Evolutionary conservation across 345 rosid genomes (phyloP), one percentile per base, ranked within the genome.

Genomic region (Boechera retrofracta): DNA sequence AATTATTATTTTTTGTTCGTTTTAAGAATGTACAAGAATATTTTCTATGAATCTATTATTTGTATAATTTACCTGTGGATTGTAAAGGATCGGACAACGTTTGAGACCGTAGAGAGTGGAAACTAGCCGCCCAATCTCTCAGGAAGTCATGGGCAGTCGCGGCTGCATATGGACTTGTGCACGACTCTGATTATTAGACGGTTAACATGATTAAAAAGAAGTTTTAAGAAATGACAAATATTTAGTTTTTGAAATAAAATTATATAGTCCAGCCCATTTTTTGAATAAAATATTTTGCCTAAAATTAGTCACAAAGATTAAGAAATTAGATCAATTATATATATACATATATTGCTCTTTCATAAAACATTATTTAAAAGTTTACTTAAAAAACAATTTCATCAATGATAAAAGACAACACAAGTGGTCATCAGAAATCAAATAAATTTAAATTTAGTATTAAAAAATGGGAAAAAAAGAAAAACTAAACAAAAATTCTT

Each of bases 61-160:
- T 52, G 59, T 55, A 47, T 18, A 48, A 36, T 31, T 55, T 67
- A 49, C 75, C 79, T 61, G 59, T 65, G 51, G 85, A 68, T 66
- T 80, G 74, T 31, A 41, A 74, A 15, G 76, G 52, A 55, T 80
- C 75, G 55, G 79, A 51, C 67, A 36, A 49, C 24, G 45, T 48
- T 42, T 72, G 79, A 73, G 84, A 75, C 55, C 44, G 67, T 64
- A 74, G 55, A 53, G 74, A 55, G 48, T 71, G 67, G 41, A 67
- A 72, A 57, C 81, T 76, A 64, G 75, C 72, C 15, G 82, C 73
- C 35, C 73, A 65, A 10, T 73, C 84, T 75, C 53, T 74, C 56
- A 31, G 13, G 72, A 62, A 84, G 51, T 42, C 74, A 4, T 15
- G 69, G 3, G 69, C 44, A 0, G 35, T 70, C 21, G 13, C 48